Evolutionary conservation across 208 protist genomes (phyloP), one percentile per base, ranked within the genome.

Genomic region (Crithidia fasciculata): DNA sequence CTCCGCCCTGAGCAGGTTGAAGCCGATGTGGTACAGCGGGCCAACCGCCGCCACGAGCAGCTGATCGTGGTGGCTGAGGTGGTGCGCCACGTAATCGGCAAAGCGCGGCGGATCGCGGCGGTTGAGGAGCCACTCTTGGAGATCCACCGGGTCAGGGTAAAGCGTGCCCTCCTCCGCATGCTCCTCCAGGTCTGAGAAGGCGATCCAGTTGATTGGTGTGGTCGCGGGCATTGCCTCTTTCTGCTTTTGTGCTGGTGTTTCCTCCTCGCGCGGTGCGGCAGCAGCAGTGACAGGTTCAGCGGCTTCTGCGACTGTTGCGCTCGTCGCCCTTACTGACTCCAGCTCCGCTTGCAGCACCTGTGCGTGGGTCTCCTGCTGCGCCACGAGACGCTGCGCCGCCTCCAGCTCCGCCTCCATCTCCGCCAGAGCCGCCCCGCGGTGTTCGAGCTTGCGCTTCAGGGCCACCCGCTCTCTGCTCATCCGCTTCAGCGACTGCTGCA

Each of bases 401-500:
- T 67, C 62, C 49, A 67, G 52, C 49, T 57, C 64, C 64, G 49
- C 45, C 49, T 77, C 64, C 45, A 66, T 71, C 18, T 70, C 64
- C 2, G 57, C 41, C 39, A 77, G 47, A 9, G 72, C 72, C 7
- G 10, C 10, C 2, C 15, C 57, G 43, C 72, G 72, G n/a, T 64
- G 64, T 40, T 77, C 72, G 19, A 77, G 64, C 47, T 71, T 77
- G 10, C 64, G 62, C 57, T 71, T 64, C 40, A 77, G 64, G 28
- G 72, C 72, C 0, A 39, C 8, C 8, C 62, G 63, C 64, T 77
- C 72, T 19, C 72, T 55, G 41, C 64, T 77, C 62, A 71, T 55
- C 3, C 72, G 72, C 55, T 67, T 77, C 28, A 77, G 45, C 10
- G 72, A 70, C 64, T 77, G 72, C 50, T 77, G 72, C 64, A 71